Base-by-base conservation (phyloP, 225 moss, liverwort and hornwort genomes). In the Polytrichum formosum region DNA sequence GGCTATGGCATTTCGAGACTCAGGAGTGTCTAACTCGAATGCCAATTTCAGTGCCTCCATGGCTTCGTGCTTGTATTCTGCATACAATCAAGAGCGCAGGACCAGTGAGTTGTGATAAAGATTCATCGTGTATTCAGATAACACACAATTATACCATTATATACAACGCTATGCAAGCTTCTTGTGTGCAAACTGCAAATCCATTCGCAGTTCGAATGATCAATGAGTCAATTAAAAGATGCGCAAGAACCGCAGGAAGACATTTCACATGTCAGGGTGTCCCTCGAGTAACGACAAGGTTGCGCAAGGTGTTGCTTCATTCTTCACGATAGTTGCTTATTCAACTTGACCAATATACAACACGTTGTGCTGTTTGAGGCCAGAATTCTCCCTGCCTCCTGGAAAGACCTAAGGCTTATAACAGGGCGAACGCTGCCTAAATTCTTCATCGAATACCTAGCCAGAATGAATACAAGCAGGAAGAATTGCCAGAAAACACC, bases 21-120 rank as follows among this genome's bases (percentile, higher is more conserved):
- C 79, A 31, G 71, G 60, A 69, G 67, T 72, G 72, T 68, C 76
- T 21, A 86, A 71, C 63, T 79, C 79, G 55, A 69, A 77, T 65
- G 73, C 75, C 68, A 89, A 72, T 81, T 89, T 89, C 75, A 84
- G 68, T 65, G 73, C 65, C 77, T 82, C 86, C 85, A 89, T 83
- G 53, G 69, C 68, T 73, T 72, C 74, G 30, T 72, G 68, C 71
- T 76, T 66, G 53, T 28, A 69, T 33, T 68, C 83, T 79, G 55
- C 28, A 66, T 75, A 18, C 67, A 64, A 65, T 66, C 65, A 31
- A 46, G 35, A 9, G 2, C 35, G 35, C 33, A 33, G 7, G 33
- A 33, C 33, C 33, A 33, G 33, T 33, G 35, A 35, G 9, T 35
- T 35, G 62, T 69, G 28, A 63, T 66, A 33, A 53, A 13, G 18